Percentiles rank a stretch among this genome's conserved stretches.
Conservation (phyloP, 176 grass and related monocot genomes). For the Microstegium vimineum region DNA sequence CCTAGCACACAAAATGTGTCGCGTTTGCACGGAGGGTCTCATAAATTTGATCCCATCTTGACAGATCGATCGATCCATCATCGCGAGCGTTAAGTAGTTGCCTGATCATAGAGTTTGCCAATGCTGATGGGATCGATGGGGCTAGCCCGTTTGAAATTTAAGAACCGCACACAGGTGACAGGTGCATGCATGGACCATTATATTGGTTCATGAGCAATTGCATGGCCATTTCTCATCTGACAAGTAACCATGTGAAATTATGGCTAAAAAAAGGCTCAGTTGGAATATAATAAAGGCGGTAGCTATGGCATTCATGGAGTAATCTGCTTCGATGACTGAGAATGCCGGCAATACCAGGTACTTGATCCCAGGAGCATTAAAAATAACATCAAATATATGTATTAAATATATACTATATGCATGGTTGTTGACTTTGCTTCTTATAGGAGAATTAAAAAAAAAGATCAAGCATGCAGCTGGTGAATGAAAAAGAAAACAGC, state of each 20-base stretch:
- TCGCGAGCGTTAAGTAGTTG: not conserved
- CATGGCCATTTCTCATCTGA: not conserved
- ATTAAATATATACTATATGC: not conserved
- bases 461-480: not conserved
- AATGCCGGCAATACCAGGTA: not conserved
- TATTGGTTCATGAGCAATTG: not conserved
- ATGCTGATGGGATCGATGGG: not conserved
- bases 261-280: too few relatives aligned
- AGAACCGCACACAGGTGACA: not conserved
- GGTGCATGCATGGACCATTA: not conserved
- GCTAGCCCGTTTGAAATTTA: not conserved
- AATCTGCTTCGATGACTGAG: not conserved
- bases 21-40: not conserved
- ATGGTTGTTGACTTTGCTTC: constrained; percentile 26
- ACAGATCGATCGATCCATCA: not conserved
- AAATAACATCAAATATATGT: constrained; percentile 1
- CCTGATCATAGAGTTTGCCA: not conserved
- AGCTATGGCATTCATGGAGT: not conserved
- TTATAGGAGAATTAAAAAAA: too few relatives aligned
- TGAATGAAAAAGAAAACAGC: not conserved
- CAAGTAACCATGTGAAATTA: constrained; percentile 3
- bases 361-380: constrained; percentile 38
- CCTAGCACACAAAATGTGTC: not conserved
- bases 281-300: not conserved
- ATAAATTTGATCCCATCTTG: not conserved